Percentiles rank a stretch among this genome's conserved stretches.
phyloP scores from a whole-genome alignment of 345 rosid species.

The Brassica carinata region DNA sequence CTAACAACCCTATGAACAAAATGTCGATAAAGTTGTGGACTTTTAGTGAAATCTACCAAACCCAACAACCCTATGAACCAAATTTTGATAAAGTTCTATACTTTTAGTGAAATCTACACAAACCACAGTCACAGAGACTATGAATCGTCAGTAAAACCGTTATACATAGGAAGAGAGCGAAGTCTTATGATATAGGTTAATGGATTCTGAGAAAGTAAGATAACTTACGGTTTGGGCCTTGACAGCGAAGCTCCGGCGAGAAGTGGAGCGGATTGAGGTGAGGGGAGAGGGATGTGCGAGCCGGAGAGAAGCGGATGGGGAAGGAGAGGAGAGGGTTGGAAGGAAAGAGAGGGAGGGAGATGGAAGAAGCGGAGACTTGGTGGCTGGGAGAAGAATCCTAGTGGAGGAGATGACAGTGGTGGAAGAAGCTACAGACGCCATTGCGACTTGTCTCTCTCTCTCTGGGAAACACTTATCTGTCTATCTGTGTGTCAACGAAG shows the following conservation, averaged over 20 bases:
- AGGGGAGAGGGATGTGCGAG: slow-evolving; percentile 48
- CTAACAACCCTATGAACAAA: not conserved
- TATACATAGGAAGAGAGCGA: not conserved
- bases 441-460: slow-evolving; percentile 32
- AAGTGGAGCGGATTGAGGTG: slow-evolving; percentile 45
- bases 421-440: slow-evolving; percentile 77
- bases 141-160: not conserved
- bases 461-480: slow-evolving; percentile 26
- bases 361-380: slow-evolving; percentile 43
- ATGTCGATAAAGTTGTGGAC: not conserved
- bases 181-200: not conserved
- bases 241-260: slow-evolving; percentile 59
- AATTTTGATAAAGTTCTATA: not conserved
- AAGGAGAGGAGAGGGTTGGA: slow-evolving; percentile 49
- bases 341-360: slow-evolving; percentile 45
- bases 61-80: not conserved
- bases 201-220: not conserved
- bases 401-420: slow-evolving; percentile 63
- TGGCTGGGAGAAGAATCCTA: slow-evolving; percentile 40
- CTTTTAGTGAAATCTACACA: not conserved
- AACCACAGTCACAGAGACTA: slow-evolving; percentile 3
- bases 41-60: not conserved
- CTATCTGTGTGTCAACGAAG: slow-evolving; percentile 3
- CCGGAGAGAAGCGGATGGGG: slow-evolving; percentile 50
- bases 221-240: slow-evolving; percentile 60